A percentile compares a stretch with the other conserved stretches of the same genome.
These are phyloP conservation scores for Solanum sparsipilum DNA, from an alignment of 257 asterid genomes.

Conservation along the genomic window DNA sequence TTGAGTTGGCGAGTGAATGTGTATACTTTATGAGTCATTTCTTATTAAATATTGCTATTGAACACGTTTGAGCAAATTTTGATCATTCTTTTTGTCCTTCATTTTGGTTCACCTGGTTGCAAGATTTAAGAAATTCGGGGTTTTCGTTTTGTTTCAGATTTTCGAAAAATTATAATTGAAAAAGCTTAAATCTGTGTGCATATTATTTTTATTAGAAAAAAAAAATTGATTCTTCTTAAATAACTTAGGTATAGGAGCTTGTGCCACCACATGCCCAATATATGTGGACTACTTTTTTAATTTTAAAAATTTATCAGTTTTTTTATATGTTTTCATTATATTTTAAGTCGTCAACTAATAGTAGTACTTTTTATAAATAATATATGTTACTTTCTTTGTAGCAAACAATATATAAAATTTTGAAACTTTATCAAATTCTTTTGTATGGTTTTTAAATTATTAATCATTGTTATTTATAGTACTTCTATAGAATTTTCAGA, in stretches of 20 bases:
- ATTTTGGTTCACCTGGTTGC: background rate
- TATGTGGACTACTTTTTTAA: too few species aligned
- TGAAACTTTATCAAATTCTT: background rate
- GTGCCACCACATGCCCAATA: too few species aligned
- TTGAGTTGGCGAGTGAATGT: constrained; percentile 4
- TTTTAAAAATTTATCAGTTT: too few species aligned
- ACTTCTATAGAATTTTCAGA: too few species aligned
- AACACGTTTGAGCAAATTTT: background rate
- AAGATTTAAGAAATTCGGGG: background rate
- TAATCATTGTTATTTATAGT: too few species aligned
- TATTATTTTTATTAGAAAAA: too few species aligned
- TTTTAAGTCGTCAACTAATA: too few species aligned
- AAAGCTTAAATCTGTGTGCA: background rate
- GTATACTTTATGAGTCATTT: constrained; percentile 1
- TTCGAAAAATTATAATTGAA: background rate
- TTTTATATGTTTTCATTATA: too few species aligned
- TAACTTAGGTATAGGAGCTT: too few species aligned
- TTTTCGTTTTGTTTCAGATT: too few species aligned
- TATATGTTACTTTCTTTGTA: background rate
- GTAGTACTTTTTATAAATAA: too few species aligned
- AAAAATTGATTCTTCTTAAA: background rate
- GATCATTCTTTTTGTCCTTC: background rate
- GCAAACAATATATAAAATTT: background rate
- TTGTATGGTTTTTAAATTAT: background rate
- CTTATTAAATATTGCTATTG: background rate